Conservation (phyloP, 139 green algal genomes). For the Marvania coccoides region DNA sequence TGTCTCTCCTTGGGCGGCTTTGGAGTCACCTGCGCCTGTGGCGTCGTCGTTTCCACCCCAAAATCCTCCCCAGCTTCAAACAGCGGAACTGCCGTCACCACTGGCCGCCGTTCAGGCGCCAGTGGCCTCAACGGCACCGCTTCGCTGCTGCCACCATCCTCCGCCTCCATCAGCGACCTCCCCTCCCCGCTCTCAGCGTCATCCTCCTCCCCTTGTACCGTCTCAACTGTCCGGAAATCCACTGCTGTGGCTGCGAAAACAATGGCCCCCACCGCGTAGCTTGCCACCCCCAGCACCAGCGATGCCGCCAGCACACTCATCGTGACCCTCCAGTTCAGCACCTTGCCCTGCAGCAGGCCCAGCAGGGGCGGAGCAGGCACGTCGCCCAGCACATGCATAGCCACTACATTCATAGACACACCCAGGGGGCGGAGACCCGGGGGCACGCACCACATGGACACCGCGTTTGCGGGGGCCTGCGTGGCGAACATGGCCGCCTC, state of each 20-base stretch:
- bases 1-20: too few species aligned
- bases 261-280: neutral
- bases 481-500: conserved; percentile 63
- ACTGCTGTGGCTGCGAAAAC: neutral
- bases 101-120: too few species aligned
- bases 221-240: neutral
- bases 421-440: conserved; percentile 64
- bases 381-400: conserved; percentile 88
- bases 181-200: too few species aligned
- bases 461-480: conserved; percentile 70
- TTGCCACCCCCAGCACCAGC: neutral
- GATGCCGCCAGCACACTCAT: neutral
- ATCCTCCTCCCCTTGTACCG: too few species aligned
- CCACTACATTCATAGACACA: conserved; percentile 69
- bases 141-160: too few species aligned
- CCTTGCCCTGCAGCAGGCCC: conserved; percentile 60
- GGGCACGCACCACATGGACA: conserved; percentile 85
- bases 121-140: too few species aligned
- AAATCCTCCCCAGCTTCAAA: too few species aligned
- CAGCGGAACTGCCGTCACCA: too few species aligned
- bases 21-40: too few species aligned
- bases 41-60: too few species aligned
- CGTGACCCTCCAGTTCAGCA: conserved; percentile 33
- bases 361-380: conserved; percentile 84
- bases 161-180: too few species aligned